Evolutionary conservation across 129 eudicot species (phyloP).

Genomic region (Deinandra increscens): DNA sequence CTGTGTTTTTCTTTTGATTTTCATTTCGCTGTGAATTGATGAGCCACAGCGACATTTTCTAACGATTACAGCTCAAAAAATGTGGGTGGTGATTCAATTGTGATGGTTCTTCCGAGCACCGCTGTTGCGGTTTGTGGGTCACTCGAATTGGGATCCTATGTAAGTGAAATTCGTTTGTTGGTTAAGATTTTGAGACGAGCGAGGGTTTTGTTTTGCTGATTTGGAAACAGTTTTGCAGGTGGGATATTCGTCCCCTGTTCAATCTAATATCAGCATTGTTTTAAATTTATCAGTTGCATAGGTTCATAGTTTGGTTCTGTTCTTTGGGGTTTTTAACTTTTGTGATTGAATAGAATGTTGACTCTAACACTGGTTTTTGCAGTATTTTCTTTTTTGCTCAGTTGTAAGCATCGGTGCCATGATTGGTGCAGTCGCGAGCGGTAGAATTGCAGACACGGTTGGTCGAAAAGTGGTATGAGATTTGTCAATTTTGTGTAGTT

Average conservation of each 20-base stretch:
- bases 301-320: constrained; percentile 31
- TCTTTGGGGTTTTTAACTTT: background rate
- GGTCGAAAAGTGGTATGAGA: constrained; percentile 88
- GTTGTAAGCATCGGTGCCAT: constrained; percentile 83
- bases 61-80: constrained; percentile 14
- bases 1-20: too few relatives aligned
- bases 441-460: constrained; percentile 62
- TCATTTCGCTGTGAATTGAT: too few relatives aligned
- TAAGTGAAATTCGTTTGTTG: constrained; percentile 42
- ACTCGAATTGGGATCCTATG: constrained; percentile 83
- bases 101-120: constrained; percentile 69
- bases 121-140: constrained; percentile 92
- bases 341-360: background rate
- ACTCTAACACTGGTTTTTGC: constrained; percentile 8
- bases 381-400: constrained; percentile 84
- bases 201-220: too few relatives aligned
- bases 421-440: constrained; percentile 92
- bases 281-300: constrained; percentile 59
- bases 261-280: too few relatives aligned
- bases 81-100: constrained; percentile 42
- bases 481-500: background rate
- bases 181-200: too few relatives aligned
- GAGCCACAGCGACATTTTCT: too few relatives aligned
- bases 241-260: too few relatives aligned
- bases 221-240: too few relatives aligned